A percentile compares a stretch with the other conserved stretches of the same genome.
Conservation (phyloP, 2,329 filamentous ascomycete genomes). For the Harringtonia lauricola region DNA sequence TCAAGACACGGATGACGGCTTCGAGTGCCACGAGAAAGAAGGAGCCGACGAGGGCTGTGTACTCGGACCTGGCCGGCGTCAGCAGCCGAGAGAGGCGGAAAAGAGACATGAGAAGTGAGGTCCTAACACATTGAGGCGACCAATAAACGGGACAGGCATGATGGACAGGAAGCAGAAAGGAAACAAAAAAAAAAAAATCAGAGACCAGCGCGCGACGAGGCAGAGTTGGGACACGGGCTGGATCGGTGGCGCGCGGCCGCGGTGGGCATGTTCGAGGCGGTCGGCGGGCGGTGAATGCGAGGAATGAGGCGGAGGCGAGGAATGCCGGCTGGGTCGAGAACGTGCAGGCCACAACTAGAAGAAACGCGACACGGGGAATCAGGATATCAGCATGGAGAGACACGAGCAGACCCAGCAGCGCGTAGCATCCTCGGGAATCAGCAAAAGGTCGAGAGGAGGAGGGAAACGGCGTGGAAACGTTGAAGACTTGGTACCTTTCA, state of each 20-base stretch:
- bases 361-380: too few relatives aligned
- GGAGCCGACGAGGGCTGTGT: conserved; percentile 74
- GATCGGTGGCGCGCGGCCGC: background rate
- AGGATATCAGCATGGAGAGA: too few relatives aligned
- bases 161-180: conserved; percentile 8
- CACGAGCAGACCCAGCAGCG: too few relatives aligned
- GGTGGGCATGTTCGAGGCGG: background rate
- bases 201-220: background rate
- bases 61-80: conserved; percentile 55
- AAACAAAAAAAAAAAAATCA: background rate
- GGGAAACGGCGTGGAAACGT: background rate
- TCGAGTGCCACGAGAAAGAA: conserved; percentile 77
- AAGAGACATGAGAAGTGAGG: conserved; percentile 1
- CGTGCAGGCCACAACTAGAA: too few relatives aligned
- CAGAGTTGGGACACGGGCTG: background rate
- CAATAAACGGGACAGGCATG: conserved; percentile 43
- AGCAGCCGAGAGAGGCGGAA: conserved; percentile 5
- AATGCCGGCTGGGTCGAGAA: too few relatives aligned
- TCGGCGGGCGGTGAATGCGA: background rate
- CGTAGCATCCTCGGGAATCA: too few relatives aligned
- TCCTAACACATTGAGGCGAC: conserved; percentile 39
- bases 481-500: too few relatives aligned
- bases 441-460: background rate
- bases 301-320: background rate
- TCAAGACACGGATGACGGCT: conserved; percentile 71